Conservation (phyloP, 73 alveolate species). For the Diophrys sp. region DNA sequence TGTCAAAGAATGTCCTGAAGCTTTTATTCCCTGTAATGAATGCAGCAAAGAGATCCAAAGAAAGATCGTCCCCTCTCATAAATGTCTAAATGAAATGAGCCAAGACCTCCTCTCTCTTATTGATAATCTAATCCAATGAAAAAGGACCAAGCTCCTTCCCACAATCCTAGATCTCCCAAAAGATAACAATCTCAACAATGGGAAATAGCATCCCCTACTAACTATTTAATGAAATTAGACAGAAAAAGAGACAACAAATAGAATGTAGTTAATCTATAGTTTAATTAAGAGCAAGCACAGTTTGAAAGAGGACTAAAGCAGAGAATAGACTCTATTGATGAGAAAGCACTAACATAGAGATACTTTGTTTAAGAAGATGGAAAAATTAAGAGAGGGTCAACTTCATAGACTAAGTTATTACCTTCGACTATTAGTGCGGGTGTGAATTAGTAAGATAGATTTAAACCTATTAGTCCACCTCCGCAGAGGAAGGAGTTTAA, state of each 20-base stretch:
- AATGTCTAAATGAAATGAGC: too few relatives aligned
- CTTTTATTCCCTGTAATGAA: too few relatives aligned
- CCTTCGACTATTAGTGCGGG: neutral
- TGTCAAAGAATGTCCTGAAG: too few relatives aligned
- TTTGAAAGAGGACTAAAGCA: neutral
- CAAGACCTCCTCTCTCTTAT: too few relatives aligned
- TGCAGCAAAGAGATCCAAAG: too few relatives aligned
- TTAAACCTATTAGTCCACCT: neutral
- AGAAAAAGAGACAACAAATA: too few relatives aligned
- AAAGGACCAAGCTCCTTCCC: constrained; percentile 2
- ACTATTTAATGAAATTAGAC: neutral
- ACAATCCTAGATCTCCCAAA: neutral
- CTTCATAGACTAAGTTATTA: neutral
- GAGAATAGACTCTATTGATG: neutral
- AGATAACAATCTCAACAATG: neutral
- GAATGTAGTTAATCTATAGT: neutral
- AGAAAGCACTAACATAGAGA: neutral
- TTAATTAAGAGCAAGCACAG: neutral
- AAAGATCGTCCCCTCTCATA: too few relatives aligned
- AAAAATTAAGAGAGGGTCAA: neutral
- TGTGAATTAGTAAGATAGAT: neutral
- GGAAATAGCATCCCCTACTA: neutral
- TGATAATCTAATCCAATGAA: too few relatives aligned
- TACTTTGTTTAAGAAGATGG: neutral
- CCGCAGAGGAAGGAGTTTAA: neutral